phyloP scores from a whole-genome alignment of 2,329 filamentous ascomycete species.

The Drechslerella dactyloides region DNA sequence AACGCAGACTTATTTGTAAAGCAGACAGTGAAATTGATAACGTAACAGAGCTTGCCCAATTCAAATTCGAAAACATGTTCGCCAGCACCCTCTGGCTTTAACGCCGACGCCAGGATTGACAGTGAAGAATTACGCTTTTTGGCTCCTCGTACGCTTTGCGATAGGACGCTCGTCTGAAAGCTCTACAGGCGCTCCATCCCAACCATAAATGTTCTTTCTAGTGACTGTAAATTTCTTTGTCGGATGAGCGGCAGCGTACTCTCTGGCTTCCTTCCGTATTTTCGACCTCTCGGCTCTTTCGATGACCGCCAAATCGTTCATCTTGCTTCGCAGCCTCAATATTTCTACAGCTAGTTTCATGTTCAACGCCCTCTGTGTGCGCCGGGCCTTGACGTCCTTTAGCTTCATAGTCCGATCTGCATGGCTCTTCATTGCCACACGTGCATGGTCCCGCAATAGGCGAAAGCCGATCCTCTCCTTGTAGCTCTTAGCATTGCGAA shows the following conservation, averaged over 20 bases:
- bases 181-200: background rate
- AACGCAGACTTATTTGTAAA: too few species aligned
- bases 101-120: too few species aligned
- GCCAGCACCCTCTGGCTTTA: too few species aligned
- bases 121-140: background rate
- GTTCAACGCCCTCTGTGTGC: slow-evolving; percentile 10
- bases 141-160: slow-evolving; percentile 31
- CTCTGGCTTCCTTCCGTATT: background rate
- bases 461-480: slow-evolving; percentile 16
- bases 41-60: too few species aligned
- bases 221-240: slow-evolving; percentile 16
- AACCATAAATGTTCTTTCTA: slow-evolving; percentile 24
- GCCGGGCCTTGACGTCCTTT: slow-evolving; percentile 21
- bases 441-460: slow-evolving; percentile 16
- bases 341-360: slow-evolving; percentile 25
- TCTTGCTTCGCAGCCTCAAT: slow-evolving; percentile 25
- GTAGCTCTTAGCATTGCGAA: slow-evolving; percentile 3
- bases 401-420: slow-evolving; percentile 21
- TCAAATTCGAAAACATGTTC: too few species aligned
- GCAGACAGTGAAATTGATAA: too few species aligned
- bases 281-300: slow-evolving; percentile 18
- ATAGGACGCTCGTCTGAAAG: slow-evolving; percentile 14
- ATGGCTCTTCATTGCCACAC: slow-evolving; percentile 5
- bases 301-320: slow-evolving; percentile 14
- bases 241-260: background rate